Conservation (phyloP, 768 basidiomycete genomes). For the Lentinula sp. region DNA sequence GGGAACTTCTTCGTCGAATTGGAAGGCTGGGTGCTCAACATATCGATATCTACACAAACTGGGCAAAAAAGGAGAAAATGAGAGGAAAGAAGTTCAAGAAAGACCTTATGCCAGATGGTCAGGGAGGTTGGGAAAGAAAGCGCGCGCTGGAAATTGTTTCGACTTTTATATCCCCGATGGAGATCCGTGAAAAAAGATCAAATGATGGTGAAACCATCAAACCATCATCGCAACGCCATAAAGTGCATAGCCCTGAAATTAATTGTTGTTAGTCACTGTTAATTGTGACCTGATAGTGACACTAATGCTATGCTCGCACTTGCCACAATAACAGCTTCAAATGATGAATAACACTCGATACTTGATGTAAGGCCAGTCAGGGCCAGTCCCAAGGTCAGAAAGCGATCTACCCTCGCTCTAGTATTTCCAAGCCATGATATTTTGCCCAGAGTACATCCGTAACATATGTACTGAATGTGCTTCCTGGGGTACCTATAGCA, state of each 20-base stretch:
- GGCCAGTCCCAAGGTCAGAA: neutral
- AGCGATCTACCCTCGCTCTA: constrained; percentile 34
- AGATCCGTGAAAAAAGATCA: neutral
- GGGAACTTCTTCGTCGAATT: constrained; percentile 6
- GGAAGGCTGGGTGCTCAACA: constrained; percentile 10
- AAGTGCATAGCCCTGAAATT: neutral
- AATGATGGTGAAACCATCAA: constrained; percentile 6
- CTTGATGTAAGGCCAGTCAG: too few species aligned
- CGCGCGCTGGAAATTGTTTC: neutral
- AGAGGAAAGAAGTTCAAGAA: neutral
- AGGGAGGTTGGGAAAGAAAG: neutral
- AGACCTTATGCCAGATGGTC: constrained; percentile 2
- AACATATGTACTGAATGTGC: constrained; percentile 71
- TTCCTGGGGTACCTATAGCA: constrained; percentile 65
- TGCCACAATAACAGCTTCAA: too few species aligned
- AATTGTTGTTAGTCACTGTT: too few species aligned
- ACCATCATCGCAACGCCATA: constrained; percentile 5
- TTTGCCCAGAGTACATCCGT: constrained; percentile 61
- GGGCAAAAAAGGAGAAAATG: neutral
- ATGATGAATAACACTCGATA: too few species aligned
- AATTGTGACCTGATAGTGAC: too few species aligned
- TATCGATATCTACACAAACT: constrained; percentile 2
- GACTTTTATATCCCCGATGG: neutral
- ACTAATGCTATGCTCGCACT: too few species aligned
- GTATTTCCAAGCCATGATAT: constrained; percentile 46